phyloP scores from a whole-genome alignment of 805 yeast genomes.

The Wickerhamomyces xylosicus region DNA sequence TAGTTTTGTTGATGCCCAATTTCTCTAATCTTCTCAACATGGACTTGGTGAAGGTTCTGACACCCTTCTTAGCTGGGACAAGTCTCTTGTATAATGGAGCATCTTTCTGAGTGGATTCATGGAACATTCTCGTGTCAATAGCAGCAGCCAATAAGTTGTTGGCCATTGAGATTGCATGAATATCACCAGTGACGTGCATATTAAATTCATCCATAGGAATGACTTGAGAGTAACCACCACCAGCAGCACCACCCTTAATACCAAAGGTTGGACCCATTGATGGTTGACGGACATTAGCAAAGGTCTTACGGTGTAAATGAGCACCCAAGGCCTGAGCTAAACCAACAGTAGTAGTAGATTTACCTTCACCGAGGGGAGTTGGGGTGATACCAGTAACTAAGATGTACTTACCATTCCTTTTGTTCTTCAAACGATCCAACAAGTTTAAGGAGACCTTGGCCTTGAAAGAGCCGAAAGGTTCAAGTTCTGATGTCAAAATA shows the following conservation, averaged over 20 bases:
- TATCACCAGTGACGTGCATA: constrained; percentile 95
- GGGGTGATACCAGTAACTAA: constrained; percentile 97
- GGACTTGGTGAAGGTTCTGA: constrained; percentile 66
- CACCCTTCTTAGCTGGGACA: constrained; percentile 79
- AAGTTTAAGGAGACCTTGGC: constrained; percentile 74
- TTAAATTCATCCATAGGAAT: constrained; percentile 99
- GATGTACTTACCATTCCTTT: constrained; percentile 73
- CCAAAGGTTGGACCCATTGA: constrained; percentile 99
- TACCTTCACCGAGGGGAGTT: constrained; percentile 97
- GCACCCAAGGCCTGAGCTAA: constrained; percentile 96
- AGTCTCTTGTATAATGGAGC: constrained; percentile 73
- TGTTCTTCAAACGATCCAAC: constrained; percentile 52
- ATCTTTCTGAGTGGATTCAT: constrained; percentile 76
- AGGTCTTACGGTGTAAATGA: constrained; percentile 67
- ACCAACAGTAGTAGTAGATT: constrained; percentile 93
- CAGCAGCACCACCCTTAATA: constrained; percentile 98
- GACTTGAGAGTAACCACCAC: constrained; percentile 97
- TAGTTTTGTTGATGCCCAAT: constrained; percentile 71
- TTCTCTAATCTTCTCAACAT: constrained; percentile 68
- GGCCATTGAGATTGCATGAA: constrained; percentile 92
- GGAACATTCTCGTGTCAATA: constrained; percentile 94
- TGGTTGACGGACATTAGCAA: constrained; percentile 96
- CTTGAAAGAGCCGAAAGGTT: constrained; percentile 81
- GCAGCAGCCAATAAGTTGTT: constrained; percentile 94
- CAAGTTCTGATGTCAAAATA: constrained; percentile 67